Evolutionary conservation across 192 early-diverging fungal species (phyloP).

Genomic region (Chytriomyces confervae): DNA sequence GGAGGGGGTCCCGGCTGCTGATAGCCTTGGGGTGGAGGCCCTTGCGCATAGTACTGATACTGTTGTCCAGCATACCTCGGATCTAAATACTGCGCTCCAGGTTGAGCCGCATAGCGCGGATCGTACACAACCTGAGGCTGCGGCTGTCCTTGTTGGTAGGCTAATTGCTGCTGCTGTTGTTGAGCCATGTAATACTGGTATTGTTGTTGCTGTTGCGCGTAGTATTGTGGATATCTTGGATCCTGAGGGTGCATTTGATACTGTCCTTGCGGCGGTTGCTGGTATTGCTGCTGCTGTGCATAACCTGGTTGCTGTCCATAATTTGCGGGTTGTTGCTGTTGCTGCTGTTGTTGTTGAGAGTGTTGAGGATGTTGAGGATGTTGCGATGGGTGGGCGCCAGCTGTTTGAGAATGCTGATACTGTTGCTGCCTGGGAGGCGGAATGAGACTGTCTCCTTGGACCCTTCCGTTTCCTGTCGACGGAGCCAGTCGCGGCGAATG

Average conservation of each 20-base stretch:
- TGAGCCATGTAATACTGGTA: constrained; percentile 36
- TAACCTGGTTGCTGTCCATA: neutral
- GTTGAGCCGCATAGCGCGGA: constrained; percentile 12
- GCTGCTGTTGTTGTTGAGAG: too few relatives aligned
- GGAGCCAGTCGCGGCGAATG: neutral
- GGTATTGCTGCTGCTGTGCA: constrained; percentile 24
- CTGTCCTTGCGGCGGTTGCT: constrained; percentile 35
- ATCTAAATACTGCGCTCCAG: constrained; percentile 18
- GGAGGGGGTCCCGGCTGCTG: neutral
- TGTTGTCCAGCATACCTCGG: constrained; percentile 32
- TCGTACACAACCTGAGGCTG: constrained; percentile 18
- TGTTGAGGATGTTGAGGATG: neutral
- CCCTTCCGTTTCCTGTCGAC: neutral
- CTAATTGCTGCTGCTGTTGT: constrained; percentile 27
- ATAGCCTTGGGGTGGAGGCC: neutral
- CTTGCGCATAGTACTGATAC: constrained; percentile 30
- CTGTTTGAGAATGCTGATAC: neutral
- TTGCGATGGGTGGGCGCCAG: neutral
- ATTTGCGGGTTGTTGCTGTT: too few relatives aligned
- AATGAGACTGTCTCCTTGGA: neutral
- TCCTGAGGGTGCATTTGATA: constrained; percentile 14
- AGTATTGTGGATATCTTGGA: constrained; percentile 18
- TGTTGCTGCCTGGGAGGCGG: constrained; percentile 10
- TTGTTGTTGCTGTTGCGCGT: constrained; percentile 36
- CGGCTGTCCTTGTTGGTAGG: neutral